phyloP scores from a whole-genome alignment of 2,329 filamentous ascomycete species.

The Penicillium sp. region DNA sequence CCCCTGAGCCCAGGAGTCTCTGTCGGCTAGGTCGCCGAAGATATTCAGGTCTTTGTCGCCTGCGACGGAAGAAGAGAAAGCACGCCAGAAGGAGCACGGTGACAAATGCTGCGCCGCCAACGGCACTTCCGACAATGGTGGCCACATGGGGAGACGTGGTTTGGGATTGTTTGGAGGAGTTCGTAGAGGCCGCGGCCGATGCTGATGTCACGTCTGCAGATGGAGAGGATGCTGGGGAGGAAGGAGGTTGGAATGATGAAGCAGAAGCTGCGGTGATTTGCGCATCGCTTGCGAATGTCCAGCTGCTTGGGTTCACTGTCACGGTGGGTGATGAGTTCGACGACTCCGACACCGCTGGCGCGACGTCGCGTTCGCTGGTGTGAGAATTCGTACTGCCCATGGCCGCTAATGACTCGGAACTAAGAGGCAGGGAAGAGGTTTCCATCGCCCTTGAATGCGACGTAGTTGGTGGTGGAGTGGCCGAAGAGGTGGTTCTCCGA shows the following conservation, averaged over 20 bases:
- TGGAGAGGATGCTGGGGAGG: background rate
- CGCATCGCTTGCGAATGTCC: no score
- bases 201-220: slow-evolving; percentile 2
- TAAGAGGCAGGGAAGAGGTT: no score
- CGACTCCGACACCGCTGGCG: no score
- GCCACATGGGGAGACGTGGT: slow-evolving; percentile 9
- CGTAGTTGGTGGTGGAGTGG: no score
- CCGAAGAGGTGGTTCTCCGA: no score
- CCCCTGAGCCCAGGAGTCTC: slow-evolving; percentile 15
- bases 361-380: no score
- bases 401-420: no score
- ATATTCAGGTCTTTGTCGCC: slow-evolving; percentile 12
- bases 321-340: no score
- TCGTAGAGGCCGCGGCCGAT: background rate
- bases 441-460: no score
- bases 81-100: slow-evolving; percentile 25
- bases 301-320: no score
- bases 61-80: slow-evolving; percentile 24
- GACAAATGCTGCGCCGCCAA: slow-evolving; percentile 28
- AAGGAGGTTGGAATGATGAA: background rate
- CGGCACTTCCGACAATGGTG: slow-evolving; percentile 29
- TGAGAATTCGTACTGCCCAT: no score
- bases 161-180: background rate
- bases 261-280: no score
- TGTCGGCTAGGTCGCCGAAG: slow-evolving; percentile 16